Evolutionary conservation across 441 rosid species (phyloP).

Genomic region (Jatropha multifida): DNA sequence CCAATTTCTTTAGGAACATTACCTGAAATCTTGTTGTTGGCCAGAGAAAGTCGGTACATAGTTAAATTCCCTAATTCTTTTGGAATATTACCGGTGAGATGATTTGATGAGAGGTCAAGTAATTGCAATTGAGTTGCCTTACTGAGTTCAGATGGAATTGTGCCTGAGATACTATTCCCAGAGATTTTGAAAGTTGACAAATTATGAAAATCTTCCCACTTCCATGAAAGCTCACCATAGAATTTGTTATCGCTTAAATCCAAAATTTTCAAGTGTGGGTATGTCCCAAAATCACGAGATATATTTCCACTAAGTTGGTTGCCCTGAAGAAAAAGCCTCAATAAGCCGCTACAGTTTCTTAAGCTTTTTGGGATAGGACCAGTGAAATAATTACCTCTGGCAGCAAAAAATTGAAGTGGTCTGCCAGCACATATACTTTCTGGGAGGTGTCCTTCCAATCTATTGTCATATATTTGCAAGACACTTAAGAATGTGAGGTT

Average conservation of each 20-base stretch:
- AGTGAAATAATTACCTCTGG: background rate
- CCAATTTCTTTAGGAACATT: too few relatives aligned
- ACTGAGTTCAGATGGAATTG: background rate
- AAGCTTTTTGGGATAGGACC: background rate
- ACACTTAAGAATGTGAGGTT: background rate
- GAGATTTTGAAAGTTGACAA: constrained; percentile 1
- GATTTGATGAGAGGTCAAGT: background rate
- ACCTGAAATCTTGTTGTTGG: too few relatives aligned
- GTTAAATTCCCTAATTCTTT: background rate
- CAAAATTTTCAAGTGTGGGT: background rate
- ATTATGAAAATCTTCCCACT: background rate
- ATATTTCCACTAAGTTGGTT: constrained; percentile 1
- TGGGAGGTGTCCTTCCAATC: background rate
- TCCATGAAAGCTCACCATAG: constrained; percentile 9
- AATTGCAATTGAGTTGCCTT: background rate
- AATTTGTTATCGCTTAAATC: constrained; percentile 9
- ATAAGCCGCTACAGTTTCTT: background rate
- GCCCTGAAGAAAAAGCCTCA: background rate
- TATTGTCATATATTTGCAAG: background rate
- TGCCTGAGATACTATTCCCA: background rate
- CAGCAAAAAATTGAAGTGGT: background rate
- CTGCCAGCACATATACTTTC: background rate
- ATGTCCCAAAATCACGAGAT: background rate
- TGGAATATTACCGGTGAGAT: background rate
- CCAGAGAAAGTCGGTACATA: background rate